A percentile compares a stretch with the other conserved stretches of the same genome.
These are phyloP conservation scores for Colletotrichum orbiculare DNA, from an alignment of 2,329 filamentous ascomycete genomes.

Conservation along the genomic window DNA sequence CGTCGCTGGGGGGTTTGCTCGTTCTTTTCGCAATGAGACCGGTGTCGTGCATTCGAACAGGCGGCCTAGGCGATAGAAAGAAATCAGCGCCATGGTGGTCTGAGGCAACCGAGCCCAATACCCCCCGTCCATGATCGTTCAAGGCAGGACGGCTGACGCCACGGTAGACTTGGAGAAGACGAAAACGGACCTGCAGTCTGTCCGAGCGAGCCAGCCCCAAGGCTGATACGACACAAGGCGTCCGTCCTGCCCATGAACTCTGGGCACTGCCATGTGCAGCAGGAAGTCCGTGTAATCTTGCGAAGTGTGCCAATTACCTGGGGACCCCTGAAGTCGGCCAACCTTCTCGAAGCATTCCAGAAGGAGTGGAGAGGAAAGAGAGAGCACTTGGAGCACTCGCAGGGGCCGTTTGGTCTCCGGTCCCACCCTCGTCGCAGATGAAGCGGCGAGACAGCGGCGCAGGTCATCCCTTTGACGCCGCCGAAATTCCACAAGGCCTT, in stretches of 20 bases:
- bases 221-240: conserved; percentile 35
- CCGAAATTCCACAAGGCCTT: conserved; percentile 27
- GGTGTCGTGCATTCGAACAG: conserved; percentile 21
- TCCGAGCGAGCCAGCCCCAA: conserved; percentile 23
- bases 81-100: not conserved
- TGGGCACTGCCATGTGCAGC: conserved; percentile 25
- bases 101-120: conserved; percentile 5
- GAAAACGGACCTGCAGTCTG: conserved; percentile 8
- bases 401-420: conserved; percentile 26
- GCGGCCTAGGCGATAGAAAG: conserved; percentile 31
- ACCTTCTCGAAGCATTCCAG: conserved; percentile 37
- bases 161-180: too few relatives aligned
- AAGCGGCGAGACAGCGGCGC: conserved; percentile 33
- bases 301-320: conserved; percentile 20
- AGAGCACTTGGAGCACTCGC: conserved; percentile 8
- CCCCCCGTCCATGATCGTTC: not conserved
- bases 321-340: conserved; percentile 21
- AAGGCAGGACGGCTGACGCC: too few relatives aligned
- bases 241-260: conserved; percentile 1
- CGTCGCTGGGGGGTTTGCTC: not conserved
- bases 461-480: conserved; percentile 30
- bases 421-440: conserved; percentile 35
- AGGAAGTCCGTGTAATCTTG: conserved; percentile 36
- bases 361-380: conserved; percentile 24
- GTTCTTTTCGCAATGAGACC: too few relatives aligned